Evolutionary conservation across 2,329 filamentous ascomycete species (phyloP).

Genomic region (Didymella keratinophila): DNA sequence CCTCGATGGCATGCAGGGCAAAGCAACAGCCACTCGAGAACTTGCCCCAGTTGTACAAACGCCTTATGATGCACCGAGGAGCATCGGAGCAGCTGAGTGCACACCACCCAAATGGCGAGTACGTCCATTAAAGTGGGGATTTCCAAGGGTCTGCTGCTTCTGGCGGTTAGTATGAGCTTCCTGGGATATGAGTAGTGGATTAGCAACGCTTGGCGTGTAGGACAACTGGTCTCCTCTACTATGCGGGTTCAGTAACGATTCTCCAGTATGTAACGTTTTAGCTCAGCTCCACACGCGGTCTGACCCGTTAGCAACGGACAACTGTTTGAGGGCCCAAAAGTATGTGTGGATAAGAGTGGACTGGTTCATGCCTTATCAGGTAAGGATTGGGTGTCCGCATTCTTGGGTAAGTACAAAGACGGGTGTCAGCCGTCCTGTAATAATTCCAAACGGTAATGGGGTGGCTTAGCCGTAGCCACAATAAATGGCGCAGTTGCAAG

Average conservation of each 20-base stretch:
- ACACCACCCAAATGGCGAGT: constrained; percentile 22
- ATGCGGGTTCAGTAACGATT: constrained; percentile 25
- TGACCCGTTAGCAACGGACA: constrained; percentile 17
- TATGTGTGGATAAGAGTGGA: constrained; percentile 23
- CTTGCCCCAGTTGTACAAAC: constrained; percentile 18
- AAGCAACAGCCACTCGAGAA: constrained; percentile 5
- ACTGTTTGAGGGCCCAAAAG: constrained; percentile 5
- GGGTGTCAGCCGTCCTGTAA: constrained; percentile 9
- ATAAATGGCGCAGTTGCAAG: constrained; percentile 21
- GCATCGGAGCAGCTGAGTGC: constrained; percentile 15
- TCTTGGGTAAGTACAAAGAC: constrained; percentile 18
- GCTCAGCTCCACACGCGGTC: constrained; percentile 16
- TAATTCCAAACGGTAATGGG: constrained; percentile 11
- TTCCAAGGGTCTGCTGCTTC: constrained; percentile 30
- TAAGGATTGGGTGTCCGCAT: constrained; percentile 8
- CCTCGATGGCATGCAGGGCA: constrained; percentile 16
- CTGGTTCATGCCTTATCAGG: constrained; percentile 12
- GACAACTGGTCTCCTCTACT: constrained; percentile 20
- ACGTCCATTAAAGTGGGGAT: constrained; percentile 37
- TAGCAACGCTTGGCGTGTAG: constrained; percentile 39
- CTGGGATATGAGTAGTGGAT: constrained; percentile 24
- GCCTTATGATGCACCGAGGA: constrained; percentile 13
- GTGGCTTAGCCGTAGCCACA: constrained; percentile 22
- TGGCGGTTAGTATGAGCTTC: constrained; percentile 35
- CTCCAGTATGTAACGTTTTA: constrained; percentile 21